Conservation (phyloP, 2,329 filamentous ascomycete species). For the Xylariaceae sp. region DNA sequence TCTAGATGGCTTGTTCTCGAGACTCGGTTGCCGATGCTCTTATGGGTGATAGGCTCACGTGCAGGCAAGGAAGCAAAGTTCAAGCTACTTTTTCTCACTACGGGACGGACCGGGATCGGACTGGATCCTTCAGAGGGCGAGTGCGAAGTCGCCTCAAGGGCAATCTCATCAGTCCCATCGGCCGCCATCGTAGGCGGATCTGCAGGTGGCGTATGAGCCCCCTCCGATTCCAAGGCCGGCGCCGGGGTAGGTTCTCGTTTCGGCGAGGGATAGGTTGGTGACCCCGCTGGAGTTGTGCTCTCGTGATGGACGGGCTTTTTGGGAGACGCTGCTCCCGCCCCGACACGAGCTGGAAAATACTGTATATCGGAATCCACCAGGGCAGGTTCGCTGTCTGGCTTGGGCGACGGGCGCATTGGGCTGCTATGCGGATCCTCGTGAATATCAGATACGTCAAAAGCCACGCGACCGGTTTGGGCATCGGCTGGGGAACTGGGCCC, state of each 20-base stretch:
- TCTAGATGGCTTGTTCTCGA: slow-evolving; percentile 78
- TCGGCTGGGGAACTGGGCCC: slow-evolving; percentile 6
- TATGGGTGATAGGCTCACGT: slow-evolving; percentile 81
- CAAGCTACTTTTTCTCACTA: slow-evolving; percentile 87
- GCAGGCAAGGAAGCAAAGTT: slow-evolving; percentile 91
- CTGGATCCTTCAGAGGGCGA: slow-evolving; percentile 68
- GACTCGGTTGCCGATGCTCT: slow-evolving; percentile 68
- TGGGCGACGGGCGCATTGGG: slow-evolving; percentile 15
- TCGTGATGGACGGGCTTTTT: slow-evolving; percentile 20
- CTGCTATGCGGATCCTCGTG: slow-evolving; percentile 17
- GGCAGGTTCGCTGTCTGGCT: slow-evolving; percentile 17
- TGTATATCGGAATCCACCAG: slow-evolving; percentile 23
- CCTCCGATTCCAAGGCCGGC: slow-evolving; percentile 3
- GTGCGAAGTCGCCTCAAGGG: slow-evolving; percentile 28
- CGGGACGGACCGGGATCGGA: slow-evolving; percentile 67
- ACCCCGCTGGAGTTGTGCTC: slow-evolving; percentile 31
- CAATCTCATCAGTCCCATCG: slow-evolving; percentile 25
- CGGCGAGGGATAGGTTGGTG: slow-evolving; percentile 18
- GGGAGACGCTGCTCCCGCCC: slow-evolving; percentile 14
- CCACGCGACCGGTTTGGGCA: slow-evolving; percentile 18
- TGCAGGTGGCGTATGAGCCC: slow-evolving; percentile 11
- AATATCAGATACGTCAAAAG: slow-evolving; percentile 18
- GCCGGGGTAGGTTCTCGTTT: slow-evolving; percentile 17
- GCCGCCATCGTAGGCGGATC: slow-evolving; percentile 18
- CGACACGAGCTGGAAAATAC: slow-evolving; percentile 26